phyloP scores from a whole-genome alignment of 805 yeast genomes.

The Candida andamanensis region DNA sequence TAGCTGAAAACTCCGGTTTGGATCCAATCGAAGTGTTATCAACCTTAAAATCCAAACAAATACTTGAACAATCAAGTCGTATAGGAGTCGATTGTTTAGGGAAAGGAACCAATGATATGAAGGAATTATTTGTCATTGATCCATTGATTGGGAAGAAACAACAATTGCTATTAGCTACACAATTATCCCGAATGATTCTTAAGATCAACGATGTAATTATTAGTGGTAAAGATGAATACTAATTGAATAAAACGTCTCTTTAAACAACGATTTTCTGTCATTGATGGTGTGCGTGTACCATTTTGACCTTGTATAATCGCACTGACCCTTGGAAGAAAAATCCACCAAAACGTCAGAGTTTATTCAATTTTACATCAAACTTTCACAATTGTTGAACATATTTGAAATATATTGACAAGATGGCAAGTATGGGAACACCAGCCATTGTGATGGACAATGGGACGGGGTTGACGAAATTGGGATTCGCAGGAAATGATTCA shows the following conservation, averaged over 20 bases:
- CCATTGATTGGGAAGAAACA: conserved; percentile 97
- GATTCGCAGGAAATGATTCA: conserved; percentile 97
- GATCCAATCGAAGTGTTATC: conserved; percentile 91
- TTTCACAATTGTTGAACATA: neutral
- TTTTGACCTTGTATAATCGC: too few species aligned
- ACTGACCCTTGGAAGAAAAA: too few species aligned
- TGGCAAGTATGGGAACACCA: conserved; percentile 71
- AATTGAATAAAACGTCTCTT: too few species aligned
- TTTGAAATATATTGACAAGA: too few species aligned
- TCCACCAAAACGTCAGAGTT: too few species aligned
- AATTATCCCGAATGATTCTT: conserved; percentile 93
- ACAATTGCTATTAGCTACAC: conserved; percentile 92
- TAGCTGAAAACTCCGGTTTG: conserved; percentile 96
- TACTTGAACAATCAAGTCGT: conserved; percentile 60
- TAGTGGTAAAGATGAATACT: conserved; percentile 76
- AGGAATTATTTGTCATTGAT: conserved; percentile 88
- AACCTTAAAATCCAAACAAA: conserved; percentile 76
- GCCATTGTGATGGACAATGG: conserved; percentile 99
- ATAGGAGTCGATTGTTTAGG: conserved; percentile 95
- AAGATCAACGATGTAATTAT: conserved; percentile 96
- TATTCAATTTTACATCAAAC: neutral
- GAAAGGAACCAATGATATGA: conserved; percentile 86
- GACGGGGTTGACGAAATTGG: conserved; percentile 95
- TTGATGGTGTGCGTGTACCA: too few species aligned
- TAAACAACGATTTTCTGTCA: too few species aligned